Percentiles rank a stretch among this genome's conserved stretches.
Conservation (phyloP, 2,329 filamentous ascomycete genomes). For the Cordyceps javanica region DNA sequence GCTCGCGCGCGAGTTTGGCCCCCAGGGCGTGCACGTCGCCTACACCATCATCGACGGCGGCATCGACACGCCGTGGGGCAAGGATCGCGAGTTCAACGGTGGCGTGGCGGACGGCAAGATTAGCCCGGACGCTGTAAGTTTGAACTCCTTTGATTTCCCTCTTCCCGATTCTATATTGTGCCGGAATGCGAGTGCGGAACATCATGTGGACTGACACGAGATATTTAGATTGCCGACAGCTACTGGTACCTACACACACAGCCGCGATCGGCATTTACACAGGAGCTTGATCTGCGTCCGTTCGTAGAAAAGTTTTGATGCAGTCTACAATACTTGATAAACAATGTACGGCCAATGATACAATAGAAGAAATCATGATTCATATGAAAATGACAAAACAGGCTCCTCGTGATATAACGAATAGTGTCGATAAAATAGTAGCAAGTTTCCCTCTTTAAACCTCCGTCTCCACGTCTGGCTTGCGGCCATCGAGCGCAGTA, state of each 20-base stretch:
- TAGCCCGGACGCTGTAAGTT: constrained; percentile 65
- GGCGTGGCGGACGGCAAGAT: constrained; percentile 57
- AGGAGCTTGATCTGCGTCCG: constrained; percentile 74
- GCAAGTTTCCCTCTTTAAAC: constrained; percentile 29
- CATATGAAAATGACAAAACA: background rate
- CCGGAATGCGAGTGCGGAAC: background rate
- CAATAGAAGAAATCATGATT: background rate
- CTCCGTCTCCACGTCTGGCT: constrained; percentile 85
- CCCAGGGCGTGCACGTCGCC: constrained; percentile 75
- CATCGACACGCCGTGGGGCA: constrained; percentile 72
- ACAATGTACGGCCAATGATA: too few species aligned
- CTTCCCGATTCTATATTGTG: too few species aligned
- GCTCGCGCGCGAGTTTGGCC: constrained; percentile 76
- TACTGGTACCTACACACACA: constrained; percentile 85
- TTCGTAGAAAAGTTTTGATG: constrained; percentile 75
- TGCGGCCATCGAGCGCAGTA: constrained; percentile 69
- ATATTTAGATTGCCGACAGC: constrained; percentile 69
- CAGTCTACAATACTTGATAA: background rate
- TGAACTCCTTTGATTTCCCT: constrained; percentile 11
- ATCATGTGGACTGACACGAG: background rate
- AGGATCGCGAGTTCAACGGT: constrained; percentile 40
- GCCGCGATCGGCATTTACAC: constrained; percentile 70
- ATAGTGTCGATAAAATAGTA: too few species aligned
- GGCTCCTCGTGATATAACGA: background rate
- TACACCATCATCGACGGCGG: constrained; percentile 80